A percentile compares a stretch with the other conserved stretches of the same genome.
Conservation (phyloP, 805 yeast species). For the Cyberlindnera suaveolens region DNA sequence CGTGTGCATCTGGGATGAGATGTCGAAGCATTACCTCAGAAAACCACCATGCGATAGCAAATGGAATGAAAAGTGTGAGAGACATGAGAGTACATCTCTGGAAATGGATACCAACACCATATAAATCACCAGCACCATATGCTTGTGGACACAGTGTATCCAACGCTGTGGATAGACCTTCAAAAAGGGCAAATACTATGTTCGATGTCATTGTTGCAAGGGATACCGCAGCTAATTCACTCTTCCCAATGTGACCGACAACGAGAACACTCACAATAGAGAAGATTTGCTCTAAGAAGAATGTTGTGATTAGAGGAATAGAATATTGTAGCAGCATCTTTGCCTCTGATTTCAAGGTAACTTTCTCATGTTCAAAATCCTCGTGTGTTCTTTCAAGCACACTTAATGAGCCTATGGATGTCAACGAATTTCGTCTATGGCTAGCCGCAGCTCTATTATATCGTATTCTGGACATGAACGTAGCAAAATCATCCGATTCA, state of each 20-base stretch:
- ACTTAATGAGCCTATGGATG: slow-evolving; percentile 19
- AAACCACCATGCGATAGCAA: slow-evolving; percentile 54
- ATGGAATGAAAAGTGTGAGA: slow-evolving; percentile 37
- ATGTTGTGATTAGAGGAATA: slow-evolving; percentile 51
- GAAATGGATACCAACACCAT: slow-evolving; percentile 66
- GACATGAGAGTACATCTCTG: slow-evolving; percentile 62
- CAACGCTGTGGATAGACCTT: slow-evolving; percentile 76
- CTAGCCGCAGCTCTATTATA: slow-evolving; percentile 7
- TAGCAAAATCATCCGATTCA: slow-evolving; percentile 12
- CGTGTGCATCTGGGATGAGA: slow-evolving; percentile 47
- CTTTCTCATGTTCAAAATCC: slow-evolving; percentile 28
- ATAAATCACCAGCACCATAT: slow-evolving; percentile 67
- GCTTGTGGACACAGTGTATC: slow-evolving; percentile 86
- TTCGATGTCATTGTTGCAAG: slow-evolving; percentile 80
- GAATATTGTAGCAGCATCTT: slow-evolving; percentile 36
- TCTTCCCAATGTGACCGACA: slow-evolving; percentile 81
- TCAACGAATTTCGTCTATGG: slow-evolving; percentile 15
- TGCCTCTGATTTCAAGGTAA: slow-evolving; percentile 31
- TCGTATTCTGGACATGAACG: slow-evolving; percentile 19
- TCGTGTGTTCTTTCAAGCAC: slow-evolving; percentile 16
- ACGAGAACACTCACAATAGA: slow-evolving; percentile 51
- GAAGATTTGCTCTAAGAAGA: slow-evolving; percentile 50
- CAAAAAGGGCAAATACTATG: slow-evolving; percentile 73
- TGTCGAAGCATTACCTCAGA: slow-evolving; percentile 37
- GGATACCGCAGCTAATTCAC: slow-evolving; percentile 77